Evolutionary conservation across 495 filamentous ascomycete genomes (phyloP).

Genomic region (Entonaema liquescens): DNA sequence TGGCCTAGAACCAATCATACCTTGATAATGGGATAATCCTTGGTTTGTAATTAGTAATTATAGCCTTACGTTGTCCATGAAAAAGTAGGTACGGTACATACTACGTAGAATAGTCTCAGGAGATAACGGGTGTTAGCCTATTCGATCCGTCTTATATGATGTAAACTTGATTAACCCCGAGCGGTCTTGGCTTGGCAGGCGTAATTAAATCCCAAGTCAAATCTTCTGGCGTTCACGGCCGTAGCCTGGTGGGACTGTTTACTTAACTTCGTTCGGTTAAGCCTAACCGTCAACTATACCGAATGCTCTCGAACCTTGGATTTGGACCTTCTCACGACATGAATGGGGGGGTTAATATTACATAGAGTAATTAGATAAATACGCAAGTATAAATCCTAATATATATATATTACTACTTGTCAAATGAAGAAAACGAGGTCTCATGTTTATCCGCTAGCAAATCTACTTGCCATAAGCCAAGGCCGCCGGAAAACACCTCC

Average conservation of each 20-base stretch:
- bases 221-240: neutral
- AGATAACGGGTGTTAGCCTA: slow-evolving; percentile 15
- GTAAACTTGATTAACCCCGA: slow-evolving; percentile 16
- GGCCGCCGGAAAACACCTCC: slow-evolving; percentile 4
- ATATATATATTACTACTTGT: slow-evolving; percentile 2
- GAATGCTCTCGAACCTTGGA: neutral
- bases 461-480: slow-evolving; percentile 22
- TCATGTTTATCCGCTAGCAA: slow-evolving; percentile 19
- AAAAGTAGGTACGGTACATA: neutral
- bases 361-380: neutral
- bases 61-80: neutral
- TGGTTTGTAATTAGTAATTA: slow-evolving; percentile 7
- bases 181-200: slow-evolving; percentile 13
- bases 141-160: neutral
- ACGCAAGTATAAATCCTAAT: neutral
- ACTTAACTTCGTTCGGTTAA: neutral
- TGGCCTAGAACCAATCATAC: neutral
- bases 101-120: neutral
- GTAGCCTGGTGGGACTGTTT: neutral
- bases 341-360: neutral
- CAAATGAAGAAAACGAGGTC: slow-evolving; percentile 18
- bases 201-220: slow-evolving; percentile 5
- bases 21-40: neutral
- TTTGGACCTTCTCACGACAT: neutral
- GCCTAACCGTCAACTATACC: neutral